Evolutionary conservation across 2,329 filamentous ascomycete species (phyloP), one percentile per base, ranked within the genome.

Genomic region (Akanthomyces lecanii): DNA sequence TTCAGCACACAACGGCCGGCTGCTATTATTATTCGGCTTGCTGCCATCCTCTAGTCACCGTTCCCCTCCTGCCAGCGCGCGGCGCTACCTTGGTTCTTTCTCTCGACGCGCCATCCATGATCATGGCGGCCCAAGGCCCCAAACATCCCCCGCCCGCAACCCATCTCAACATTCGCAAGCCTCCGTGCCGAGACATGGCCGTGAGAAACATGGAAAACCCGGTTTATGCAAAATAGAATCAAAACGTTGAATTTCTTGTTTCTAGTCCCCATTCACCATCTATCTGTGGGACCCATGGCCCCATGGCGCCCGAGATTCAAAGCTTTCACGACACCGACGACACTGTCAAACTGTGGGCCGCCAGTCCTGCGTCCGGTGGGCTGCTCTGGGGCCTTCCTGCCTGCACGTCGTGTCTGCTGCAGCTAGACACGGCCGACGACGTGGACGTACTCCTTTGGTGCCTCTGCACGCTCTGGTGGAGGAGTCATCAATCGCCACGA

Each of bases 301-400:
- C 48, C 48, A 25, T 52, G 48, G 8, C 23, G 21, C 23, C 38
- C 38, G 38, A 40, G 18, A 16, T 40, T 10, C 12, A 40, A 40
- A 4, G 14, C 25, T 56, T 57, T 45, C 61, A 57, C 53, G 53
- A 47, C 59, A 62, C 59, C 59, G 59, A 62, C 40, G 25, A 44
- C 11, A n/a, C 30, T 21, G 21, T 21, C 21, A 21, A 21, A 21
- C 21, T 47, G 53, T 63, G 61, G 61, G 50, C 52, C 53, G 38
- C 33, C 10, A 36, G 33, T 18, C 51, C 38, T 21, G 30, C 18
- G 18, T 48, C 16, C 10, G 21, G 58, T 61, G 57, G 57, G 57
- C 25, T 61, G 56, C 23, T 51, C 57, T 52, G 57, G 45, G 57
- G 42, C 47, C 44, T 21, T 21, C 21, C 21, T 33, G 23, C 44